Percentiles rank a stretch among this genome's conserved stretches.
Evolutionary conservation across 202 grass and related monocot species (phyloP).

Genomic region (Sporobolus alterniflorus): DNA sequence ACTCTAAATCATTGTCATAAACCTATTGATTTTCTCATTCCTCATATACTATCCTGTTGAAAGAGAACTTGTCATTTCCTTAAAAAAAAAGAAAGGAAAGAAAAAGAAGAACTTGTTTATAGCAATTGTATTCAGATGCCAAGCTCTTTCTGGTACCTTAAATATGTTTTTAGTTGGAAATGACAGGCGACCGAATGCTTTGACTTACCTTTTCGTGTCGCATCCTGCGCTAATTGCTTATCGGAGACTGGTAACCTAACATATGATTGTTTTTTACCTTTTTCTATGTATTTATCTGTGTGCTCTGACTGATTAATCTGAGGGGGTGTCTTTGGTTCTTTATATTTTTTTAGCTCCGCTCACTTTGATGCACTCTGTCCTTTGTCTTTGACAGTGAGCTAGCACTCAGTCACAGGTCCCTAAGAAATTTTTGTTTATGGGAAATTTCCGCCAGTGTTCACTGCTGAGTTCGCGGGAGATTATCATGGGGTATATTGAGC

Average conservation of each 20-base stretch:
- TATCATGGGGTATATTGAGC: not conserved
- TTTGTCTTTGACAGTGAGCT: constrained; percentile 5
- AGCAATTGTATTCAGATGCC: constrained; percentile 21
- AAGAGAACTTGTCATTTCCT: not conserved
- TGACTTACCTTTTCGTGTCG: not conserved
- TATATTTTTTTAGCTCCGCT: constrained; percentile 10
- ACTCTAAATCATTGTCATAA: no score
- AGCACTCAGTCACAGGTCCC: not conserved
- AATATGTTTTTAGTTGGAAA: not conserved
- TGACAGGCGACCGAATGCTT: not conserved
- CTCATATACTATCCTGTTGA: not conserved
- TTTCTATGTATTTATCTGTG: not conserved
- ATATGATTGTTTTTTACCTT: not conserved
- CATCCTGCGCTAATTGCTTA: not conserved
- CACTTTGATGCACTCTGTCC: constrained; percentile 12
- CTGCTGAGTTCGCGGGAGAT: constrained; percentile 3
- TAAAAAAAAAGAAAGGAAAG: no score
- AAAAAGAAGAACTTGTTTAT: not conserved
- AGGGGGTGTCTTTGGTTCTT: not conserved
- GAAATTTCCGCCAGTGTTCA: not conserved
- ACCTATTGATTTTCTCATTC: not conserved
- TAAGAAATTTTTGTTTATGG: not conserved
- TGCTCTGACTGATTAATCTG: not conserved
- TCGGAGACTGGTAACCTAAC: not conserved
- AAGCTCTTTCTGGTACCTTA: not conserved